A percentile compares a stretch with the other conserved stretches of the same genome.
These are phyloP conservation scores for Cyanodermella asteris DNA, from an alignment of 2,329 filamentous ascomycete species.

Conservation along the genomic window DNA sequence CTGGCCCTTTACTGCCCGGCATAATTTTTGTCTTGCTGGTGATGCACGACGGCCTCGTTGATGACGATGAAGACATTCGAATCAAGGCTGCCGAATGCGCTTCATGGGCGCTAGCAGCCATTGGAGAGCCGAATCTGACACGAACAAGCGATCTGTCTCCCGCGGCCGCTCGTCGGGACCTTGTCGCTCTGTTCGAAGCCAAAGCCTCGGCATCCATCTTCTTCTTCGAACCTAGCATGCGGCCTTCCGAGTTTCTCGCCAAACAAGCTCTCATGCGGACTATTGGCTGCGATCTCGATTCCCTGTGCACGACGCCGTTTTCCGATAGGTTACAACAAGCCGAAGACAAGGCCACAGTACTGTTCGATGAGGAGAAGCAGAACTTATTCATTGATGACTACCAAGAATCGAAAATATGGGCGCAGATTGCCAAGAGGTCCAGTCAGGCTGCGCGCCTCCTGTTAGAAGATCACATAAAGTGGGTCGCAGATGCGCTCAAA, in stretches of 20 bases:
- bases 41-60: conserved; percentile 57
- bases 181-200: no score
- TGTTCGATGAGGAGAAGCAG: conserved; percentile 80
- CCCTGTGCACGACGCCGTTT: conserved; percentile 9
- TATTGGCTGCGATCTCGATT: conserved; percentile 61
- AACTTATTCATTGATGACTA: conserved; percentile 83
- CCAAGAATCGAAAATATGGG: conserved; percentile 51
- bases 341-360: conserved; percentile 19
- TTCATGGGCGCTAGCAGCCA: conserved; percentile 21
- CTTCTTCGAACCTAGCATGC: not conserved
- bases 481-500: no score
- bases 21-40: conserved; percentile 38
- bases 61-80: conserved; percentile 81
- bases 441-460: no score
- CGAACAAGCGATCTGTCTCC: conserved; percentile 3
- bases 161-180: no score
- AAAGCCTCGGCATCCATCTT: not conserved
- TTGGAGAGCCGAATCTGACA: conserved; percentile 1
- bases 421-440: conserved; percentile 28
- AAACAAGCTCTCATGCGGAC: not conserved
- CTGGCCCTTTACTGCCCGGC: no score
- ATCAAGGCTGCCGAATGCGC: conserved; percentile 32
- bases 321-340: conserved; percentile 14
- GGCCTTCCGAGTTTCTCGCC: not conserved
- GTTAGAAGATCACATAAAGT: no score